Percentiles rank a stretch among this genome's conserved stretches.
These are phyloP conservation scores for Alternaria sp. DNA, from an alignment of 2,329 filamentous ascomycete species.

Conservation along the genomic window DNA sequence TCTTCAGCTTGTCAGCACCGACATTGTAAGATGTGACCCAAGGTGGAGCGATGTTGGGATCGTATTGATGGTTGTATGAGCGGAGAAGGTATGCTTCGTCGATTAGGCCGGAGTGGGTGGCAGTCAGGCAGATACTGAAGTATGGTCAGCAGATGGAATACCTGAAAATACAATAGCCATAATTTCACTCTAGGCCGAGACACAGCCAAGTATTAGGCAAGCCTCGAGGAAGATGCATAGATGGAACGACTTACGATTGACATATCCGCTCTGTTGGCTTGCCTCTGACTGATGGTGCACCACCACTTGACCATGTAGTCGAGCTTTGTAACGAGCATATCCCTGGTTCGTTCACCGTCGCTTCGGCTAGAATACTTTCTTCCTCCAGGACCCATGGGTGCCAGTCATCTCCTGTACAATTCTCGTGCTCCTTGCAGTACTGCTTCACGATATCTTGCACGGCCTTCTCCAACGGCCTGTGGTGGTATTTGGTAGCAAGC, in stretches of 20 bases:
- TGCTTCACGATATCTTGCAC: slow-evolving; percentile 57
- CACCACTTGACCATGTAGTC: slow-evolving; percentile 33
- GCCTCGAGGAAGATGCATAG: not conserved
- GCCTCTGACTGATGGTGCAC: slow-evolving; percentile 10
- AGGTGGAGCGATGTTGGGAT: slow-evolving; percentile 51
- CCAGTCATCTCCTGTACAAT: slow-evolving; percentile 56
- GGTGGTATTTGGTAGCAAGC: slow-evolving; percentile 60
- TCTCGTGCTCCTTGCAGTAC: slow-evolving; percentile 55
- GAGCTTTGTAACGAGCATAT: slow-evolving; percentile 26
- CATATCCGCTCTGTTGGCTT: slow-evolving; percentile 47
- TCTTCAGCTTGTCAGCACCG: slow-evolving; percentile 56
- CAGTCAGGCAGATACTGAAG: slow-evolving; percentile 57
- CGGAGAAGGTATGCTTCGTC: slow-evolving; percentile 60
- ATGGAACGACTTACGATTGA: slow-evolving; percentile 45
- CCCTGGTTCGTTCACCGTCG: not conserved
- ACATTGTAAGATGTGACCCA: slow-evolving; percentile 61
- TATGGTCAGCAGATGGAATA: slow-evolving; percentile 10
- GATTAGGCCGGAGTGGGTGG: slow-evolving; percentile 58
- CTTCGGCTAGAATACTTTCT: not conserved
- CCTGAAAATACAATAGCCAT: not conserved
- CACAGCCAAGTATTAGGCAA: not conserved
- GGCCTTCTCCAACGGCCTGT: slow-evolving; percentile 59
- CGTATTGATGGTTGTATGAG: slow-evolving; percentile 59
- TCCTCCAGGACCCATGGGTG: slow-evolving; percentile 52
- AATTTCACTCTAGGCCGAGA: not conserved